A percentile compares a stretch with the other conserved stretches of the same genome.
Evolutionary conservation across 768 basidiomycete genomes (phyloP).

Genomic region (Porphyrellus cyaneotinctus): DNA sequence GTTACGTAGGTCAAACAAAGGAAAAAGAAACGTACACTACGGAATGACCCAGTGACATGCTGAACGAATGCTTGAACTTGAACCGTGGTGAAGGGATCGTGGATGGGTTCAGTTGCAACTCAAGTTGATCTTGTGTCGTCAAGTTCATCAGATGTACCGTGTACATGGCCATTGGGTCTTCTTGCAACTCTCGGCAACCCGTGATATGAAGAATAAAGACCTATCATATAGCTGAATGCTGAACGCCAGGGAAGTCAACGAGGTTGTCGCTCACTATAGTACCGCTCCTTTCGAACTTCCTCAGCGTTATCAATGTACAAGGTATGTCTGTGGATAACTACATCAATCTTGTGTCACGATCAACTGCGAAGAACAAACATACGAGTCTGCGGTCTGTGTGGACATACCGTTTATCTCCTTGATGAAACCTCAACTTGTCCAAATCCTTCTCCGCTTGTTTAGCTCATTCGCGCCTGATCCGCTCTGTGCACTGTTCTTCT

Average conservation of each 20-base stretch:
- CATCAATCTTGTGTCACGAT: not conserved
- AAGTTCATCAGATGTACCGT: conserved; percentile 28
- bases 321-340: conserved; percentile 8
- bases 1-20: not conserved
- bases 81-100: conserved; percentile 27
- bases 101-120: no score
- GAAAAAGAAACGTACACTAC: conserved; percentile 10
- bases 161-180: conserved; percentile 15
- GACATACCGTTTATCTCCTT: not conserved
- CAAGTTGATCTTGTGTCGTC: no score
- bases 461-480: not conserved
- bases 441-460: not conserved
- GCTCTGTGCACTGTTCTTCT: not conserved
- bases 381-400: not conserved
- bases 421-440: not conserved
- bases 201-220: not conserved
- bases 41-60: conserved; percentile 17
- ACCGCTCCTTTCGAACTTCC: not conserved
- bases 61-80: conserved; percentile 12
- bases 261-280: no score
- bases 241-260: no score
- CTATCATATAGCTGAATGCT: not conserved
- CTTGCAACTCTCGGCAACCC: conserved; percentile 5
- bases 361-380: not conserved
- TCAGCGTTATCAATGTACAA: conserved; percentile 4